Percentiles rank a stretch among this genome's conserved stretches.
These are phyloP conservation scores for Geotrichum klebahnii DNA, from an alignment of 1,139 yeast species.

Conservation along the genomic window DNA sequence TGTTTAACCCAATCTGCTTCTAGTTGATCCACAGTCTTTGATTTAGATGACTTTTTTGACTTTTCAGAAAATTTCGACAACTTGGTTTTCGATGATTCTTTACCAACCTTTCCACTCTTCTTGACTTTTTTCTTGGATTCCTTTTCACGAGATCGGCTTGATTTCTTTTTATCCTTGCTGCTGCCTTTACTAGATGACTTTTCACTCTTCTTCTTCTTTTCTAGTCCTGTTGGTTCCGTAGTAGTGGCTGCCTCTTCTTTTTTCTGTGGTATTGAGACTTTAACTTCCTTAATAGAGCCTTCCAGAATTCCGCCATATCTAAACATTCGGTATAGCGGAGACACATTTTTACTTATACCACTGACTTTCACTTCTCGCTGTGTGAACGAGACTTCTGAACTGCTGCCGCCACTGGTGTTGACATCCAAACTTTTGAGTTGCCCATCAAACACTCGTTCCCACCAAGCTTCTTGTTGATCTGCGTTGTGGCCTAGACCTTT, in stretches of 20 bases:
- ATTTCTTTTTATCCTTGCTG: conserved; percentile 14
- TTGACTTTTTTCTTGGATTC: conserved; percentile 10
- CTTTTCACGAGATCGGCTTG: conserved; percentile 10
- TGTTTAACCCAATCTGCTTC: conserved; percentile 20
- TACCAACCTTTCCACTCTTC: conserved; percentile 20
- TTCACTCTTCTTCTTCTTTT: conserved; percentile 25
- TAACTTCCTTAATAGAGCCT: conserved; percentile 56
- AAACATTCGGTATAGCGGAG: conserved; percentile 55
- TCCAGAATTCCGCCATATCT: conserved; percentile 78
- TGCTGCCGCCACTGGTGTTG: conserved; percentile 34
- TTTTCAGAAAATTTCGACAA: conserved; percentile 11
- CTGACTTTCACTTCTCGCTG: conserved; percentile 37
- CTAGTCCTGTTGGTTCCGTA: conserved; percentile 26
- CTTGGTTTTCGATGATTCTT: not conserved
- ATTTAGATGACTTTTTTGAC: not conserved
- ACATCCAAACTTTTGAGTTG: conserved; percentile 79
- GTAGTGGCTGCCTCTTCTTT: conserved; percentile 26
- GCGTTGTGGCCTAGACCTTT: conserved; percentile 80
- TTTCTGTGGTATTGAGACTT: conserved; percentile 29
- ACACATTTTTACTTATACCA: conserved; percentile 41
- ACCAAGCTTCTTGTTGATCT: conserved; percentile 83
- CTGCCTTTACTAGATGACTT: conserved; percentile 22
- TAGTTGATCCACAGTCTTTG: conserved; percentile 1
- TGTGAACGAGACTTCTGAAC: conserved; percentile 35
- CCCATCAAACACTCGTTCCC: conserved; percentile 94